Base-by-base conservation (phyloP, 345 rosid species). In the Heritiera littoralis region DNA sequence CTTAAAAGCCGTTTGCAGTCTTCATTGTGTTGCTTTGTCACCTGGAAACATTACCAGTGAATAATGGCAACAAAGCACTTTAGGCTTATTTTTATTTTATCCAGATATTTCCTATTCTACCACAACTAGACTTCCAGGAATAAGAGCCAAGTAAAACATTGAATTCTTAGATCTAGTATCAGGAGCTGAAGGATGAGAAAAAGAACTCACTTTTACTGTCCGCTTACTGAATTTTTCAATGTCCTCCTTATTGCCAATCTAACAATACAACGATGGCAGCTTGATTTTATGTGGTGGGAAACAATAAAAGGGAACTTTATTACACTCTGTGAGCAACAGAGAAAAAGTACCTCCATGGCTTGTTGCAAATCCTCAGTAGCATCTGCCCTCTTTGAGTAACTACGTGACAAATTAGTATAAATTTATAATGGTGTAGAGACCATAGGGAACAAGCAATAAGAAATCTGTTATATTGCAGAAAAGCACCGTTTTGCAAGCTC, bases 211-310 rank as follows among this genome's bases (percentile, higher is more conserved):
- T 94, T 96, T 96, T 75, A 91, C 97, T 38, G 97, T 92, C 76
- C 98, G 86, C 82, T 96, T 94, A 78, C 97, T 94, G 87, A 87
- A 92, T 86, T 96, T 96, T 83, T 96, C 98, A 79, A 94, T 92
- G 83, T 94, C 98, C 71, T 91, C 98, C 86, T 89, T 88, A 81
- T 87, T 90, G 74, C 97, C 97, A 83, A 80, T 55, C 98, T 94
- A 82, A 85, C 80, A 35, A 41, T 48, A 65, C 72, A 72, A 43
- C 32, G 72, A 61, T 55, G 32, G 65, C 40, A 72, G 12, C 23
- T 71, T 18, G 38, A 67, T 72, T 40, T 41, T 66, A 43, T 14
- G 9, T 35, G 7, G 18, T 48, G 5, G 14, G 32, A 78, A 52
- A 78, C 12, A 49, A 68, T 14, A 12, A 38, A 12, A 67, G 71